These are phyloP conservation scores for Elsinoe perseae DNA, from an alignment of 2,329 filamentous ascomycete species.

Conservation along the genomic window DNA sequence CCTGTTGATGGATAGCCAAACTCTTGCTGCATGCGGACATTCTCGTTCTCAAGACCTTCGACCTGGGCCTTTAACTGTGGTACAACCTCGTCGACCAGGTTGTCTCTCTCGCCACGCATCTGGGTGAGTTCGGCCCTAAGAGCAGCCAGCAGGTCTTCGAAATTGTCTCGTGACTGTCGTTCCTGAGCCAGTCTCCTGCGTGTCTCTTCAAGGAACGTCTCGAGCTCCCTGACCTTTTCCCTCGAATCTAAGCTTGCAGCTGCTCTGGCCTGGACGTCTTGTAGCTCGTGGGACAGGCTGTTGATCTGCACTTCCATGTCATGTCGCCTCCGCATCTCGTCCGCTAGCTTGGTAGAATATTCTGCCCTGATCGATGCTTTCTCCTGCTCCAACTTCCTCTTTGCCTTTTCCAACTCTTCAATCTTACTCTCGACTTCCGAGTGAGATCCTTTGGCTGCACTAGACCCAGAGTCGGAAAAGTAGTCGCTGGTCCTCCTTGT, in stretches of 20 bases:
- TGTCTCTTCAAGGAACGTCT: slow-evolving; percentile 72
- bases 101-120: slow-evolving; percentile 81
- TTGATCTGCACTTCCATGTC: slow-evolving; percentile 78
- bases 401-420: slow-evolving; percentile 73
- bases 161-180: slow-evolving; percentile 79
- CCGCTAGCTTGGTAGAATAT: slow-evolving; percentile 76
- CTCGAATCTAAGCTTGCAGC: slow-evolving; percentile 36
- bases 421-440: slow-evolving; percentile 51
- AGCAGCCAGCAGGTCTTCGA: slow-evolving; percentile 81
- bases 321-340: slow-evolving; percentile 69
- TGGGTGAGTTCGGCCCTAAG: slow-evolving; percentile 75
- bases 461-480: slow-evolving; percentile 91
- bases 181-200: slow-evolving; percentile 77
- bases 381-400: slow-evolving; percentile 80
- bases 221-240: slow-evolving; percentile 66
- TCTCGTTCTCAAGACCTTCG: slow-evolving; percentile 69
- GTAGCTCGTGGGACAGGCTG: slow-evolving; percentile 69
- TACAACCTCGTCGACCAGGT: slow-evolving; percentile 79
- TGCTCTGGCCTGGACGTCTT: slow-evolving; percentile 34
- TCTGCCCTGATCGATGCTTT: slow-evolving; percentile 80
- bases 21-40: slow-evolving; percentile 78
- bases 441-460: slow-evolving; percentile 67
- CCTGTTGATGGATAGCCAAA: slow-evolving; percentile 38
- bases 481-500: slow-evolving; percentile 88
- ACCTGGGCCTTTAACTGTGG: slow-evolving; percentile 69